Evolutionary conservation across 768 basidiomycete species (phyloP), one percentile per base, ranked within the genome.

Genomic region (Sistotremastrum suecicum): DNA sequence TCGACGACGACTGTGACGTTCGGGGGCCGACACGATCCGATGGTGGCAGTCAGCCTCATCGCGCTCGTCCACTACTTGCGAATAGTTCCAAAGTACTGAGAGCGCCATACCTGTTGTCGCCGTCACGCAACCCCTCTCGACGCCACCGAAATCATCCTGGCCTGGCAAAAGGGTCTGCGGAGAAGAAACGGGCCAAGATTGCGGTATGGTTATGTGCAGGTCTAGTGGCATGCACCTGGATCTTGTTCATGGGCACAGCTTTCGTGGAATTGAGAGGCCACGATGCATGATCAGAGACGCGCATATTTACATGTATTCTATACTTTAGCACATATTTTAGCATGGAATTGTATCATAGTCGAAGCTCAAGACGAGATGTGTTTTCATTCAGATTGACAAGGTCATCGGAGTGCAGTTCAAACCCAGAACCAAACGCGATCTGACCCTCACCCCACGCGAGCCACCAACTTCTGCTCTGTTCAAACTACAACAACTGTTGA

Each of bases 201-300:
- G 80, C 76, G 48, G 66, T 70, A 30, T 51, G 60, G 33, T 49
- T 72, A 29, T 69, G 67, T 39, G 64, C 50, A 11, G 42, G 51
- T 2, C 54, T 78, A 34, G 68, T 82, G 7, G 52, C 70, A 10
- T 58, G 55, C 41, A 73, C 78, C 4, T 85, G 81, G 83, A 54
- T 70, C 34, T 57, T 83, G 49, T 83, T 83, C 59, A 61, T 84
- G 54, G 65, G 54, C 7, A 80, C 76, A 11, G 80, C 78, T 0
- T 78, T 69, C 69, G 56, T 69, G 44, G 20, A 20, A 20, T 20
- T 20, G 20, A 20, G 20, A 20, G 20, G 20, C 20, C 20, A 20
- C 20, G 20, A 20, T 20, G 20, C 20, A 20, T 20, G 20, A 20
- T 20, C 20, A 20, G 20, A 20, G 20, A 20, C 20, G 20, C 20